Percentiles rank a stretch among this genome's conserved stretches.
These are phyloP conservation scores for Centella asiatica DNA, from an alignment of 129 eudicot genomes.

Conservation along the genomic window DNA sequence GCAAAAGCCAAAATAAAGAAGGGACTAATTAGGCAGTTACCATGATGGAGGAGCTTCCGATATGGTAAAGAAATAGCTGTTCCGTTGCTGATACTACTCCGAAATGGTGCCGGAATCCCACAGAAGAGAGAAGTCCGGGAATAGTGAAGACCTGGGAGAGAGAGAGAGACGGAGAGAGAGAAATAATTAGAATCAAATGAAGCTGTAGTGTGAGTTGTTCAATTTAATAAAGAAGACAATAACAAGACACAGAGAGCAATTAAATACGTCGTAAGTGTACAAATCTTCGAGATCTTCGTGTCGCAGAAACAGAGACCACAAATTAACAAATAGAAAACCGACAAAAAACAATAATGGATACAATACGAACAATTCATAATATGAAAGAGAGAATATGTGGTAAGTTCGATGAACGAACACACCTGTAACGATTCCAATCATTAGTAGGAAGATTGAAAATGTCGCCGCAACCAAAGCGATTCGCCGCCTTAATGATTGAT, in stretches of 20 bases:
- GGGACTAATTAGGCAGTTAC: no score
- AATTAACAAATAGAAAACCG: conserved; percentile 1
- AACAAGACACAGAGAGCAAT: conserved; percentile 6
- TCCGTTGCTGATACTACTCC: no score
- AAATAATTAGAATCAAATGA: conserved; percentile 7
- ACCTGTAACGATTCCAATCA: conserved; percentile 33
- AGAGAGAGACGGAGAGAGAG: no score
- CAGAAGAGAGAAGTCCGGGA: no score
- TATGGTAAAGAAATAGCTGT: no score
- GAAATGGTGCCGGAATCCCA: no score
- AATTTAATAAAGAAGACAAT: conserved; percentile 20
- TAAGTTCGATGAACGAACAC: conserved; percentile 31
- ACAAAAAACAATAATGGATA: conserved; percentile 13
- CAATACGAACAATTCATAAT: no score
- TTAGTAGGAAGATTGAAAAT: conserved; percentile 22
- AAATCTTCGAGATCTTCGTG: conserved; percentile 9
- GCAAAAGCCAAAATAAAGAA: no score
- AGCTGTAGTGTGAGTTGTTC: conserved; percentile 8
- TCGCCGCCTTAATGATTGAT: conserved; percentile 23
- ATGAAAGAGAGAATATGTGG: conserved; percentile 8
- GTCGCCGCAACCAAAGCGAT: conserved; percentile 21
- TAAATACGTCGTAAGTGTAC: conserved; percentile 1
- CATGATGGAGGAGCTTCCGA: no score
- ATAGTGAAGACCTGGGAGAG: background rate
- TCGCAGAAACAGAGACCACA: conserved; percentile 2